phyloP scores from a whole-genome alignment of 2,329 filamentous ascomycete species.

The Didymella keratinophila region DNA sequence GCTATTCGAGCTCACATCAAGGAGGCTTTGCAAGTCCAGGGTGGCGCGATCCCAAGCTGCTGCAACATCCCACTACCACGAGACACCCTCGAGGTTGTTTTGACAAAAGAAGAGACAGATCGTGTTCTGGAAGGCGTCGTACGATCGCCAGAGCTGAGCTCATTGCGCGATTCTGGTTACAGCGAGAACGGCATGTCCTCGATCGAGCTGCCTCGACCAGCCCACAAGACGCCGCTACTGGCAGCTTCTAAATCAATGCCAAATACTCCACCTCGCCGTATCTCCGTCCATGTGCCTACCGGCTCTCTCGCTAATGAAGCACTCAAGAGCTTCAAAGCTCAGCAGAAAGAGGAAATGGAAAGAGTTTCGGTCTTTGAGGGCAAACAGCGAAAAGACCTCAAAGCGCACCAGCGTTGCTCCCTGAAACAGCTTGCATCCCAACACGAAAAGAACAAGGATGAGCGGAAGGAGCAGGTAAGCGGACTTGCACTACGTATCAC shows the following conservation, averaged over 20 bases:
- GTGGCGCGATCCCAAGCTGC: slow-evolving; percentile 48
- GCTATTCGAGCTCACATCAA: slow-evolving; percentile 46
- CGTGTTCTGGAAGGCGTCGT: slow-evolving; percentile 29
- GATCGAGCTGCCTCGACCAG: slow-evolving; percentile 26
- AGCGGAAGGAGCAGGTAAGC: slow-evolving; percentile 43
- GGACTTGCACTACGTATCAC: background rate
- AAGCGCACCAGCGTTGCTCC: slow-evolving; percentile 34
- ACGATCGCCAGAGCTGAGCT: slow-evolving; percentile 27
- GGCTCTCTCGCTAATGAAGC: slow-evolving; percentile 40
- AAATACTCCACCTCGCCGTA: slow-evolving; percentile 15
- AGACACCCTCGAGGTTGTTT: slow-evolving; percentile 48
- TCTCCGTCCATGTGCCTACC: slow-evolving; percentile 19
- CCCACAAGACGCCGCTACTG: slow-evolving; percentile 15
- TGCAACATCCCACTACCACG: slow-evolving; percentile 53
- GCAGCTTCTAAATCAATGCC: slow-evolving; percentile 19
- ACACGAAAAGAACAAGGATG: slow-evolving; percentile 30
- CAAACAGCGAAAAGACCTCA: slow-evolving; percentile 44
- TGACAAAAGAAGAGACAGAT: slow-evolving; percentile 50
- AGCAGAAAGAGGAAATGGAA: slow-evolving; percentile 44
- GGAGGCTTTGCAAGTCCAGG: slow-evolving; percentile 44
- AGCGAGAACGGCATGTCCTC: slow-evolving; percentile 39
- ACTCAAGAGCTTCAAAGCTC: slow-evolving; percentile 34
- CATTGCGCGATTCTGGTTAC: slow-evolving; percentile 38
- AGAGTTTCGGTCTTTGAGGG: slow-evolving; percentile 43
- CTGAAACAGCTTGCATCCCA: slow-evolving; percentile 32